Base-by-base conservation (phyloP, 83 land plant species). In the Thuja plicata region DNA sequence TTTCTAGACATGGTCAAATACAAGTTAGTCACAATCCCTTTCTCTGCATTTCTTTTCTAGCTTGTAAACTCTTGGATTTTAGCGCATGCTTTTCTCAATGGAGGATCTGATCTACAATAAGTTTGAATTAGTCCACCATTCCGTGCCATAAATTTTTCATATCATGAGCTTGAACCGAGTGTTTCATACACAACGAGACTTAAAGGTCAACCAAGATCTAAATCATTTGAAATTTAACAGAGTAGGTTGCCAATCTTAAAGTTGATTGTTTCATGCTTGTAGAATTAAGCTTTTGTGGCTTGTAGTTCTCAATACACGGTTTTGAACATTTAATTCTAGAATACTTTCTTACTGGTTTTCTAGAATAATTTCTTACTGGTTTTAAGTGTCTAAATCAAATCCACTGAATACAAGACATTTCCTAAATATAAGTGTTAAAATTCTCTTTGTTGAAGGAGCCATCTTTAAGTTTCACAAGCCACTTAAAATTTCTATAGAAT, bases 1-100 rank as follows among this genome's bases (percentile, higher is more conserved):
- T 96, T 96, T 88, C 98, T 97, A 46, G 98, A 96, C 87, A 95
- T 96, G 97, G 82, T 96, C 83, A 84, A 94, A 91, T 96, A 95
- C 93, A 95, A 95, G 98, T 95, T 45, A 88, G 66, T 43, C 85
- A 34, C 9, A n/a, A n/a, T 87, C 45, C 15, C 52, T 15, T n/a
- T 83, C 87, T 88, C 66, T 19, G 85, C 13, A 7, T 30, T 81
- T 30, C 32, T 55, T 48, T 12, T 71, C 41, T 48, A 34, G 88
- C 37, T 17, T 52, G 38, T 9, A 55, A 37, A 21, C 24, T 78
- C n/a, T 15, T 24, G 45, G 84, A 43, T 13, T 81, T 81, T 43
- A 24, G 27, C 3, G 15, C 52, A 41, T 45, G 30, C 30, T 45
- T 21, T 16, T 41, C 4, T 73, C 32, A 30, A 43, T 81, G 50